A percentile compares a stretch with the other conserved stretches of the same genome.
Conservation (phyloP, 2,329 filamentous ascomycete species). For the Botrytis aclada region DNA sequence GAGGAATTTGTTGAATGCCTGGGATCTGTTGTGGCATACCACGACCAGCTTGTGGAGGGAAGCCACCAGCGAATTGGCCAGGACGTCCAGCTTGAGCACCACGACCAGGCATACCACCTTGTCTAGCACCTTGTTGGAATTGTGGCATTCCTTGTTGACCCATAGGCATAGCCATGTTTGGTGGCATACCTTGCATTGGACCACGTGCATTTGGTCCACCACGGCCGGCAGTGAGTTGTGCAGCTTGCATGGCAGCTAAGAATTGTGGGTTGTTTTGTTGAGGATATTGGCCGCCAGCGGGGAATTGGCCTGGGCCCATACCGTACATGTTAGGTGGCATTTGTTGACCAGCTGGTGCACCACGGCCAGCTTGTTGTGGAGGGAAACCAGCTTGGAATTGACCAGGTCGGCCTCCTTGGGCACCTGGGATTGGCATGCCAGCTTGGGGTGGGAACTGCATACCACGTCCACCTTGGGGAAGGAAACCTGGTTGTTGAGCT, state of each 20-base stretch:
- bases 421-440: slow-evolving; percentile 64
- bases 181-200: slow-evolving; percentile 63
- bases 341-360: slow-evolving; percentile 77
- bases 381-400: slow-evolving; percentile 81
- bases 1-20: slow-evolving; percentile 32
- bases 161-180: slow-evolving; percentile 60
- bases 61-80: slow-evolving; percentile 38
- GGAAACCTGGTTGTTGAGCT: slow-evolving; percentile 65
- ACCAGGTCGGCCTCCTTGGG: slow-evolving; percentile 77
- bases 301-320: slow-evolving; percentile 70
- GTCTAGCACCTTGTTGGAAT: slow-evolving; percentile 51
- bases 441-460: slow-evolving; percentile 63
- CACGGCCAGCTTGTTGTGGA: slow-evolving; percentile 82
- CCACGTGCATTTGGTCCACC: slow-evolving; percentile 53
- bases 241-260: slow-evolving; percentile 71
- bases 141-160: slow-evolving; percentile 53
- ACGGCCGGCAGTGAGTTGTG: slow-evolving; percentile 49
- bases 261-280: slow-evolving; percentile 78
- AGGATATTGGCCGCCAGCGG: slow-evolving; percentile 71
- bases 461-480: slow-evolving; percentile 60
- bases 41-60: slow-evolving; percentile 40
- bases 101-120: slow-evolving; percentile 41
- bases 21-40: slow-evolving; percentile 37
- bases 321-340: slow-evolving; percentile 85
- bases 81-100: slow-evolving; percentile 40